Base-by-base conservation (phyloP, 2,329 filamentous ascomycete species). In the Verticillium dahliae region DNA sequence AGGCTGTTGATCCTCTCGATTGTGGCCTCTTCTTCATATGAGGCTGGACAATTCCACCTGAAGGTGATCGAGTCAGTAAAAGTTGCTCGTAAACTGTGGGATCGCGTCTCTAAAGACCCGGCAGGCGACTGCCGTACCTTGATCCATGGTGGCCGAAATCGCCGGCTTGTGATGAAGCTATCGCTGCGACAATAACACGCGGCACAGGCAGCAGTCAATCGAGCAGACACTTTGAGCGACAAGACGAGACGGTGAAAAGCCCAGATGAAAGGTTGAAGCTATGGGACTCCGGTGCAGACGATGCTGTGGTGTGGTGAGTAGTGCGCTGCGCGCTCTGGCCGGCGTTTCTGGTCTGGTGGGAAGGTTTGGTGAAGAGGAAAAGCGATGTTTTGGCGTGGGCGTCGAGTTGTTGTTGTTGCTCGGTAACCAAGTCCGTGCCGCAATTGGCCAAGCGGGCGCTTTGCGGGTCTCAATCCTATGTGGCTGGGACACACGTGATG, bases 1-100 rank as follows among this genome's bases (percentile, higher is more conserved):
- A 85, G 27, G 82, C 79, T 34, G 83, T 85, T 37, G 83, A 85
- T 59, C 79, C 83, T 67, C 81, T 78, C 58, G 83, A 85, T 62
- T 80, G 76, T 39, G 82, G 77, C 65, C 82, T 79, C 70, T 80
- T 82, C 68, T 78, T 76, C 56, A 80, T 78, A 64, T 60, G 58
- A 57, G 61, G 31, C 57, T 76, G 74, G 63, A 70, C 67, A 62
- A 71, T 67, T 57, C 69, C 64, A 62, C 77, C 73, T 72, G 59
- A 62, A 57, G 63, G 60, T 60, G 64, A 57, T 18, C 63, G 65
- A 66, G 71, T 75, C 70, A 76, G 76, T 72, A 76, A 76, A 76
- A 74, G 27, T 76, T 75, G 73, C 72, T 69, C 68, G 64, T 4
- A 2, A 50, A 22, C 4, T 10, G 7, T 15, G 69, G 66, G 69